A percentile compares a stretch with the other conserved stretches of the same genome.
Evolutionary conservation across 2,329 filamentous ascomycete genomes (phyloP).

Genomic region (Gyromitra esculenta): DNA sequence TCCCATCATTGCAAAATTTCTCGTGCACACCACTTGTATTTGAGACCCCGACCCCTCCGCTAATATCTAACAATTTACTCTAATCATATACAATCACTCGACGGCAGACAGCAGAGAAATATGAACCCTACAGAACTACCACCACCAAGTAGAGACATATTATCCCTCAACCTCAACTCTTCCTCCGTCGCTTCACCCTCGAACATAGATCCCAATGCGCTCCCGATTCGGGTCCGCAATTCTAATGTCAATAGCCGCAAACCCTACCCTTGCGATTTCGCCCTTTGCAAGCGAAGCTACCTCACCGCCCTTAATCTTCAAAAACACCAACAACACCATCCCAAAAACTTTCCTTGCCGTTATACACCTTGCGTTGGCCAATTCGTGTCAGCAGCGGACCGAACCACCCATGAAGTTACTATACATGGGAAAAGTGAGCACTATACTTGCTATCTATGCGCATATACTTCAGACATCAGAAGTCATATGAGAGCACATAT

Average conservation of each 20-base stretch:
- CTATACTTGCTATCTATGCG: conserved; percentile 29
- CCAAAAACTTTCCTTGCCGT: conserved; percentile 29
- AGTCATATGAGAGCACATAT: conserved; percentile 22
- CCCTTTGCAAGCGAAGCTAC: conserved; percentile 17
- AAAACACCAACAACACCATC: conserved; percentile 32
- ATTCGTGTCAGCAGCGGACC: conserved; percentile 22
- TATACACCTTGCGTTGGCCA: conserved; percentile 8
- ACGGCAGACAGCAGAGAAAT: neutral
- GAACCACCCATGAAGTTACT: conserved; percentile 30
- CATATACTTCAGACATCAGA: conserved; percentile 3
- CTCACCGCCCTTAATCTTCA: conserved; percentile 13
- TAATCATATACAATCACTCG: conserved; percentile 2
- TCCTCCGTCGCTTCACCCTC: neutral
- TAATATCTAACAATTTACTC: neutral
- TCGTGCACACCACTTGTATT: too few relatives aligned
- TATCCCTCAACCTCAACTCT: neutral
- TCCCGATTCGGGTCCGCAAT: neutral
- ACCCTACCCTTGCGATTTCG: conserved; percentile 32
- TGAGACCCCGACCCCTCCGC: neutral
- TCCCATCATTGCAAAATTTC: neutral
- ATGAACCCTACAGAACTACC: neutral
- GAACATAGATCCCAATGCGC: neutral
- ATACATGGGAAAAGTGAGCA: conserved; percentile 10
- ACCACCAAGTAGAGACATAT: neutral
- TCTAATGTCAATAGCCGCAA: conserved; percentile 9